These are phyloP conservation scores for Pyrus hybrid DNA, from an alignment of 331 rosid species.

Conservation along the genomic window DNA sequence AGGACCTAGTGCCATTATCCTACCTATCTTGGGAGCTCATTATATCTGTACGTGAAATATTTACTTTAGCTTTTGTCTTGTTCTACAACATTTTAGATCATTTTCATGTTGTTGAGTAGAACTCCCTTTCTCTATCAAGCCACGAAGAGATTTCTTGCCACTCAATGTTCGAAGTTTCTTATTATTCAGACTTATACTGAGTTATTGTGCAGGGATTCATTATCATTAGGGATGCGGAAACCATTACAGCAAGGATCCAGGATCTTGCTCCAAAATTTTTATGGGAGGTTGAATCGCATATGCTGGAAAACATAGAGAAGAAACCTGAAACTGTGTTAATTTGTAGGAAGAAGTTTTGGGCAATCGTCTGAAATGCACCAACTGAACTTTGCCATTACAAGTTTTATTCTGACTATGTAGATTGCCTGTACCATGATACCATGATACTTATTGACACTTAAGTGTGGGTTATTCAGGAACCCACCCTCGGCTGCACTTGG, in stretches of 20 bases:
- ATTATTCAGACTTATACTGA: not conserved
- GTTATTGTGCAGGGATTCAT: slow-evolving; percentile 59
- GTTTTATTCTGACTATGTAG: not conserved
- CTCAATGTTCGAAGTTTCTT: not conserved
- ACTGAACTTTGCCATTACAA: not conserved
- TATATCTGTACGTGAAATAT: not conserved
- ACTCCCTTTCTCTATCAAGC: not conserved
- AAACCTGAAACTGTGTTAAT: slow-evolving; percentile 55
- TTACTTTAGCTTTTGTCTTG: not conserved
- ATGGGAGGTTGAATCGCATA: slow-evolving; percentile 64
- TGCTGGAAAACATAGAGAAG: slow-evolving; percentile 59
- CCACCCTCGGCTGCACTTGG: too few species aligned
- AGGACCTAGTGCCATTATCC: not conserved
- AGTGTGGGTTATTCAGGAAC: too few species aligned
- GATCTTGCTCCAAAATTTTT: slow-evolving; percentile 58
- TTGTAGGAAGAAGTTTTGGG: slow-evolving; percentile 94
- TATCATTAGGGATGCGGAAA: slow-evolving; percentile 62
- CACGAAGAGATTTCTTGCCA: not conserved
- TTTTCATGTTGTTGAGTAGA: not conserved
- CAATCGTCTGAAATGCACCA: slow-evolving; percentile 30
- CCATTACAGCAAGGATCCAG: slow-evolving; percentile 46
- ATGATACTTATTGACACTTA: too few species aligned
- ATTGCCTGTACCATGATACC: not conserved
- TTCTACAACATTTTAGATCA: not conserved
- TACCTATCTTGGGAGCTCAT: not conserved